Evolutionary conservation across 163 green algal genomes (phyloP), one percentile per base, ranked within the genome.

Genomic region (Coccomyxa subellipsoidea): DNA sequence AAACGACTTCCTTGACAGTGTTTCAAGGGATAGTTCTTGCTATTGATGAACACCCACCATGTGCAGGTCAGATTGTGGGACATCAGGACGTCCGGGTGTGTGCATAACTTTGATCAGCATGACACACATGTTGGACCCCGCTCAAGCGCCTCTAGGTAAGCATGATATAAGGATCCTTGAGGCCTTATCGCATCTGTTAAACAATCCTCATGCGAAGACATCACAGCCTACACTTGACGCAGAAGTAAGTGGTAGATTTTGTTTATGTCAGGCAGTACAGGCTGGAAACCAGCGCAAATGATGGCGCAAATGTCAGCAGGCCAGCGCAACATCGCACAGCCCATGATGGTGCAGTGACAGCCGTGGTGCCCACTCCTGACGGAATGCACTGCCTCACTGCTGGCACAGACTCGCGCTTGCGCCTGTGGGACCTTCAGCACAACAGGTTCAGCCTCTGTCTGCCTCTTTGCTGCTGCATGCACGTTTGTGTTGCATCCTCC

Each of bases 1-100:
- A n/a, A n/a, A n/a, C n/a, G n/a, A n/a, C n/a, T n/a, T n/a, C n/a
- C n/a, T n/a, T n/a, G n/a, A n/a, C n/a, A n/a, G n/a, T n/a, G n/a
- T n/a, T n/a, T n/a, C n/a, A n/a, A n/a, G n/a, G n/a, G n/a, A n/a
- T n/a, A n/a, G n/a, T n/a, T n/a, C n/a, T n/a, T 59, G 15, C 21
- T 59, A 12, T 1, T 18, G 15, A 59, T 27, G 47, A 12, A 59
- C 15, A 59, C 47, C 23, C 21, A 18, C 23, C 15, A 59, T 59
- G 47, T 80, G 54, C 82, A 88, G 79, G 82, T 98, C 18, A 88
- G 91, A 2, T 76, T 96, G 40, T 98, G 95, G 94, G 94, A 98
- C 86, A 88, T 98, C 9, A 87, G 94, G 27, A 88, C 89, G 15
- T 80, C 91, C 0, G 91, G 91, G n/a, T 86, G 85, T n/a, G 75